phyloP scores from a whole-genome alignment of 2,329 filamentous ascomycete species.

The Aspergillus bombycis region DNA sequence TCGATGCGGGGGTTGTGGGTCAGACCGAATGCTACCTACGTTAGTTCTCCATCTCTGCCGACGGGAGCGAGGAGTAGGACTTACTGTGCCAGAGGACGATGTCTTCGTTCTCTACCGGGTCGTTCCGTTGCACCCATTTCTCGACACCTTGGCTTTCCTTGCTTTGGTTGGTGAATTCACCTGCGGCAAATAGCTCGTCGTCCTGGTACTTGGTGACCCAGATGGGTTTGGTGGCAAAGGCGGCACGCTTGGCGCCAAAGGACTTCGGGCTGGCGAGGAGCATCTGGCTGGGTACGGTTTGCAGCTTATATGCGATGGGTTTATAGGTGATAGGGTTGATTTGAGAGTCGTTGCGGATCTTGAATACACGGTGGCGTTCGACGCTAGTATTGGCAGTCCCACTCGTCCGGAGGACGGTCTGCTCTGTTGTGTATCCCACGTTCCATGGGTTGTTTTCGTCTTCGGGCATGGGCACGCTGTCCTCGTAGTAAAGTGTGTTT shows the following conservation, averaged over 20 bases:
- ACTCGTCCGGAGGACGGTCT: conserved; percentile 52
- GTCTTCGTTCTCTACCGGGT: conserved; percentile 53
- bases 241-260: conserved; percentile 53
- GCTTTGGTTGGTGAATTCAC: conserved; percentile 61
- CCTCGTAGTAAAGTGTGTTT: conserved; percentile 61
- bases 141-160: conserved; percentile 57
- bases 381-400: conserved; percentile 53
- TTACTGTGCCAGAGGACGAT: conserved; percentile 45
- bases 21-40: conserved; percentile 51
- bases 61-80: conserved; percentile 7
- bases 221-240: conserved; percentile 59
- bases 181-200: conserved; percentile 56
- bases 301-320: conserved; percentile 60
- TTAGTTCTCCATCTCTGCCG: conserved; percentile 11
- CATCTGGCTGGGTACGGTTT: conserved; percentile 60
- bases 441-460: conserved; percentile 55
- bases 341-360: conserved; percentile 58
- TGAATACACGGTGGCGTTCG: conserved; percentile 57
- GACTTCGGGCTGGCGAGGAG: conserved; percentile 54
- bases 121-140: conserved; percentile 52
- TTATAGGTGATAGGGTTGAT: conserved; percentile 59
- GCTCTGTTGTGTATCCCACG: conserved; percentile 53
- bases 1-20: conserved; percentile 68
- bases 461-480: conserved; percentile 64
- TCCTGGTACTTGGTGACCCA: conserved; percentile 61